phyloP scores from a whole-genome alignment of 1,284 basidiomycete species.

The Rhodotorula sp. region DNA sequence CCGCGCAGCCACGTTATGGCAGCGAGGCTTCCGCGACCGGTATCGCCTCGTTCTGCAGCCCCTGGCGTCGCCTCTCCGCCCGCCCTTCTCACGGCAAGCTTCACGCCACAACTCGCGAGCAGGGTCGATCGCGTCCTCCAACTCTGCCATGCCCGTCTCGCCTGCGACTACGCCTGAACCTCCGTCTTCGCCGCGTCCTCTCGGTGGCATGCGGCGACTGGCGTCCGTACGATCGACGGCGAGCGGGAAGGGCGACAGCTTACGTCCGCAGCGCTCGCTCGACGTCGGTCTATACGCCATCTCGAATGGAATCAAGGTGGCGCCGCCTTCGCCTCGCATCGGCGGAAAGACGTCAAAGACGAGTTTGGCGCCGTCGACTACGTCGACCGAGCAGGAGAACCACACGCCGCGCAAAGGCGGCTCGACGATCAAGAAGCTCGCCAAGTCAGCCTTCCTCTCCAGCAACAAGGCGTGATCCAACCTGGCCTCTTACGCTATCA shows the following conservation, averaged over 20 bases:
- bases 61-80: conserved; percentile 12
- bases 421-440: conserved; percentile 70
- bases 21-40: conserved; percentile 47
- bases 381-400: conserved; percentile 1
- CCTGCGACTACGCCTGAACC: conserved; percentile 20
- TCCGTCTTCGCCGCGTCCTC: neutral
- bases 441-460: conserved; percentile 54
- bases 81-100: neutral
- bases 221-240: conserved; percentile 16
- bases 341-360: neutral
- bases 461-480: neutral
- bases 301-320: neutral
- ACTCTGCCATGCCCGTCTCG: conserved; percentile 7
- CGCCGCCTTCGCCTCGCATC: neutral
- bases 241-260: neutral
- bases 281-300: neutral
- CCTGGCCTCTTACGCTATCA: neutral
- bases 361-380: neutral
- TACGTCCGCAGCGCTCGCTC: conserved; percentile 16
- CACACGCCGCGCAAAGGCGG: conserved; percentile 50
- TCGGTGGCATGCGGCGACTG: conserved; percentile 21
- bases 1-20: conserved; percentile 46
- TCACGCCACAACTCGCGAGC: conserved; percentile 6
- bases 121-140: conserved; percentile 18
- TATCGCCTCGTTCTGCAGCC: conserved; percentile 30